Evolutionary conservation across 768 basidiomycete genomes (phyloP).

Genomic region (Leccinum boreale): DNA sequence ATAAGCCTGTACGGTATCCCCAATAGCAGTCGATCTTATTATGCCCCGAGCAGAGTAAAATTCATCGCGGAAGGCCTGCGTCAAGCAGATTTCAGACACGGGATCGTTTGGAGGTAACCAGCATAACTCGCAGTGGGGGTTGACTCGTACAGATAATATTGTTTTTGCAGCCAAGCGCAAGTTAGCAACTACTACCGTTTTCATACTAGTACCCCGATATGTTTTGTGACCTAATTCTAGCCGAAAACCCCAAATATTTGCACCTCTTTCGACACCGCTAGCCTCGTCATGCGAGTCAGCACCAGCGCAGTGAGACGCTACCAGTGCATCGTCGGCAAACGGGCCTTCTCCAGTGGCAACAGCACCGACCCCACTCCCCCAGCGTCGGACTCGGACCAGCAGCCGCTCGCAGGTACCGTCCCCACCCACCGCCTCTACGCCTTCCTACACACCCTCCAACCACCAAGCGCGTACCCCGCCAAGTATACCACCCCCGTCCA

Average conservation of each 20-base stretch:
- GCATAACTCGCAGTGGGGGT: too few species aligned
- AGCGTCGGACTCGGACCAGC: constrained; percentile 18
- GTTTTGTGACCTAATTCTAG: too few species aligned
- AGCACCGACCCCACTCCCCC: neutral
- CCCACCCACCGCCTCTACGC: constrained; percentile 52
- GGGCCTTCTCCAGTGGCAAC: neutral
- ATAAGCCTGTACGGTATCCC: too few species aligned
- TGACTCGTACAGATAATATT: too few species aligned
- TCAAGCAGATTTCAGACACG: too few species aligned
- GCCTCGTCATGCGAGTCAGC: neutral
- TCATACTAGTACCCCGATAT: too few species aligned
- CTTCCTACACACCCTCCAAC: constrained; percentile 48
- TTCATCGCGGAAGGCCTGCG: too few species aligned
- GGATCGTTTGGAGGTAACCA: too few species aligned
- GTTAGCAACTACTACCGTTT: too few species aligned
- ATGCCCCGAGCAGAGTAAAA: too few species aligned
- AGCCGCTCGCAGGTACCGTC: constrained; percentile 45
- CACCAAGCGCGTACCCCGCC: constrained; percentile 49
- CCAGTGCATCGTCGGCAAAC: neutral
- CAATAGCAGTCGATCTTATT: too few species aligned
- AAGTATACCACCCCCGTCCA: constrained; percentile 48
- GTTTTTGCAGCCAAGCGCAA: too few species aligned
- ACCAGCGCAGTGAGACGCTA: neutral
- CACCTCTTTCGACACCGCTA: neutral
- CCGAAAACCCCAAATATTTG: neutral